These are phyloP conservation scores for Dendrobium officinale DNA, from an alignment of 106 monocot genomes.

Conservation along the genomic window DNA sequence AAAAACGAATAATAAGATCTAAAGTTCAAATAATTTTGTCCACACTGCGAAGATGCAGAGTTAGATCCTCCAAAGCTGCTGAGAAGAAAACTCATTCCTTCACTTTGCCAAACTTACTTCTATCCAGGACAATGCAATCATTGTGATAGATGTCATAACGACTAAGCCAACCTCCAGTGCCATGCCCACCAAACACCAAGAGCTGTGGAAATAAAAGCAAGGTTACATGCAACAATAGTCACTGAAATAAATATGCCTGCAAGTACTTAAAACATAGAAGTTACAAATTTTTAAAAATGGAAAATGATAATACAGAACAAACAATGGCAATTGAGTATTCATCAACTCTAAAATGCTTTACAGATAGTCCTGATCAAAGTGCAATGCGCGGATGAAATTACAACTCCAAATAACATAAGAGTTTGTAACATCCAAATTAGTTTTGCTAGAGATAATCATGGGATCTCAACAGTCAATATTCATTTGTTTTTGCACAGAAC, in stretches of 20 bases:
- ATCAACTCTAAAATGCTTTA: not conserved
- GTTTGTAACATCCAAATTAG: not conserved
- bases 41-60: not conserved
- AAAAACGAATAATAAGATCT: not conserved
- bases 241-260: not conserved
- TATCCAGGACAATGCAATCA: constrained; percentile 85
- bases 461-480: no score
- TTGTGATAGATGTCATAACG: constrained; percentile 93
- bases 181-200: constrained; percentile 96
- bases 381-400: not conserved
- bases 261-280: not conserved
- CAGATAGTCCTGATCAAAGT: not conserved
- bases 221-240: not conserved
- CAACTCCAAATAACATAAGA: not conserved
- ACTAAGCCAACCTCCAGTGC: constrained; percentile 97
- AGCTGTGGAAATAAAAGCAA: constrained; percentile 49
- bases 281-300: not conserved
- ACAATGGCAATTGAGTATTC: not conserved
- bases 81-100: not conserved
- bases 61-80: not conserved
- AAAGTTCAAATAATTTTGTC: not conserved
- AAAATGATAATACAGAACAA: not conserved
- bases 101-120: constrained; percentile 41
- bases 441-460: no score
- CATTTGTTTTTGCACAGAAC: no score